Percentiles rank a stretch among this genome's conserved stretches.
These are phyloP conservation scores for Cokeromyces recurvatus DNA, from an alignment of 371 early-diverging fungal genomes.

Conservation along the genomic window DNA sequence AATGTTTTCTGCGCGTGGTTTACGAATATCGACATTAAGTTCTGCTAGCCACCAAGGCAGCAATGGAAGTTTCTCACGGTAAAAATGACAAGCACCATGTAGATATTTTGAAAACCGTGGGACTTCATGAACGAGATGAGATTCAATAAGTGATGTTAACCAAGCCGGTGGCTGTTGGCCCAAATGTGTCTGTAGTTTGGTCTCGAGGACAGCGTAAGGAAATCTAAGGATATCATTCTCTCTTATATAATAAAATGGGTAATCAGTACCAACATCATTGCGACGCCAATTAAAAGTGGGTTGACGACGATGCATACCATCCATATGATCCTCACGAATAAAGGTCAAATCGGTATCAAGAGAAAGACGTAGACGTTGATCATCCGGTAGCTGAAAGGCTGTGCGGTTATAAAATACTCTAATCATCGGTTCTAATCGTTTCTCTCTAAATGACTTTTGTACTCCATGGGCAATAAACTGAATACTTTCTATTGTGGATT, in stretches of 20 bases:
- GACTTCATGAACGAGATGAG: constrained; percentile 90
- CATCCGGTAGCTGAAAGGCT: constrained; percentile 98
- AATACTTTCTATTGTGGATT: constrained; percentile 60
- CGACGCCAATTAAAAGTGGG: constrained; percentile 86
- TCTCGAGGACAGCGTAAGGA: constrained; percentile 95
- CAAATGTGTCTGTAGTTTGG: constrained; percentile 86
- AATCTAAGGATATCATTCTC: constrained; percentile 78
- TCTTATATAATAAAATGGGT: constrained; percentile 79
- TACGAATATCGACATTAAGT: constrained; percentile 83
- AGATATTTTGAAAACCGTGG: constrained; percentile 97
- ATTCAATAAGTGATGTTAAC: constrained; percentile 82
- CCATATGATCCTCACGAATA: constrained; percentile 93
- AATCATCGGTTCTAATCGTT: constrained; percentile 75
- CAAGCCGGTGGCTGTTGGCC: constrained; percentile 88
- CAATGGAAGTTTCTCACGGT: constrained; percentile 73
- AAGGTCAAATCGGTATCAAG: constrained; percentile 96
- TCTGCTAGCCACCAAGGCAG: constrained; percentile 95
- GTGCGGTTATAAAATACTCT: constrained; percentile 97
- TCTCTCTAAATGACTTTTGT: constrained; percentile 67
- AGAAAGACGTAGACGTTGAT: constrained; percentile 92
- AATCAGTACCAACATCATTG: constrained; percentile 76
- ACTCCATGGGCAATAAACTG: constrained; percentile 75
- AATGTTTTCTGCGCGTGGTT: constrained; percentile 33
- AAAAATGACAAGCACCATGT: constrained; percentile 90
- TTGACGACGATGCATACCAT: constrained; percentile 39